Evolutionary conservation across 805 yeast genomes (phyloP).

Genomic region (Kodamaea jinghongensis): DNA sequence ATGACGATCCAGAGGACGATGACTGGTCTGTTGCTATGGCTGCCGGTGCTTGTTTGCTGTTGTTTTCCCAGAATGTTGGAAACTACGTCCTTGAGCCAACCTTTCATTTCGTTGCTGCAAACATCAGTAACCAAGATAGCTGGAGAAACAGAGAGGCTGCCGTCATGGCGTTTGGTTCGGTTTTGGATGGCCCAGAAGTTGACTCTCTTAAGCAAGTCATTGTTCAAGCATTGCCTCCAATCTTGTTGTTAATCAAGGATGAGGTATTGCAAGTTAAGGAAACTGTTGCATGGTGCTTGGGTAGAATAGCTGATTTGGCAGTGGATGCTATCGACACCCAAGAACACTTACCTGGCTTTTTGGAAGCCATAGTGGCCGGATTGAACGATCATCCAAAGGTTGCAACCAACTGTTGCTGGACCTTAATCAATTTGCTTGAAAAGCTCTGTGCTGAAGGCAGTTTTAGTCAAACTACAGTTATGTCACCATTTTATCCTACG

Average conservation of each 20-base stretch:
- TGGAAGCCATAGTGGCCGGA: constrained; percentile 76
- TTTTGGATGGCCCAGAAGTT: constrained; percentile 89
- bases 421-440: constrained; percentile 86
- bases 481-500: constrained; percentile 70
- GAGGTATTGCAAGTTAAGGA: constrained; percentile 83
- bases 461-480: constrained; percentile 49
- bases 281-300: constrained; percentile 98
- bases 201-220: constrained; percentile 65
- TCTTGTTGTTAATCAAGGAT: constrained; percentile 72
- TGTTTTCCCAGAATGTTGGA: constrained; percentile 89
- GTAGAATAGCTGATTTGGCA: constrained; percentile 88
- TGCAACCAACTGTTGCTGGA: constrained; percentile 97
- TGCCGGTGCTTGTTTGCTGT: constrained; percentile 94
- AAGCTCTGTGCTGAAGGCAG: constrained; percentile 63
- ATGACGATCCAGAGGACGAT: constrained; percentile 92
- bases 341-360: constrained; percentile 63
- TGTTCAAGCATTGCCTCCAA: constrained; percentile 79
- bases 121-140: constrained; percentile 44
- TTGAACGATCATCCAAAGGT: constrained; percentile 89
- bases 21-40: constrained; percentile 99
- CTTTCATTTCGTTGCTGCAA: constrained; percentile 74
- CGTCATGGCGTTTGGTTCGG: constrained; percentile 98
- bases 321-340: constrained; percentile 70
- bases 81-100: constrained; percentile 84
- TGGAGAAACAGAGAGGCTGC: constrained; percentile 97